Conservation (phyloP, 352 stramenopile genomes). For the Phytophthora sp. region DNA sequence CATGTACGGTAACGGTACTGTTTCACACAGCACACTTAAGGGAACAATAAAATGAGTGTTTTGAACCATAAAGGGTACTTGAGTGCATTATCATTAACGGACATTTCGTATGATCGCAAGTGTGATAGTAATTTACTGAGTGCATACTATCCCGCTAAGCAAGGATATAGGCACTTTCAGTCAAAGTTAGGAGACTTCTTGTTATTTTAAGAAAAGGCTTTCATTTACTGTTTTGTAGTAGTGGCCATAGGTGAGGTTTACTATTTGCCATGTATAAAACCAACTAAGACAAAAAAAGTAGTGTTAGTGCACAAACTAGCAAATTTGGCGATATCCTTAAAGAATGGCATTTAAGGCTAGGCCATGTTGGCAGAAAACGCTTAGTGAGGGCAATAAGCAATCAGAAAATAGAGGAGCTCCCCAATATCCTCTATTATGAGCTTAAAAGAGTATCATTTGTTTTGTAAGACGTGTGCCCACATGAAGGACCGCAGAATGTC, state of each 20-base stretch:
- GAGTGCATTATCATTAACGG: conserved; percentile 9
- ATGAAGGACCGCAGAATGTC: conserved; percentile 10
- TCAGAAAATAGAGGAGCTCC: conserved; percentile 4
- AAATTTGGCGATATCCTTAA: conserved; percentile 6
- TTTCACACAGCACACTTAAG: background rate
- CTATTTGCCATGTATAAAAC: conserved; percentile 12
- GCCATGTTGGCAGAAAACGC: conserved; percentile 6
- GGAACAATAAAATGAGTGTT: conserved; percentile 14
- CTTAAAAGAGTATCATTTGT: conserved; percentile 17
- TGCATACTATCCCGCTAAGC: conserved; percentile 20
- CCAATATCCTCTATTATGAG: conserved; percentile 9
- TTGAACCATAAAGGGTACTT: conserved; percentile 9
- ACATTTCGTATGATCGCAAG: conserved; percentile 14
- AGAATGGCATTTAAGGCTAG: conserved; percentile 22
- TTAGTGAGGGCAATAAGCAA: conserved; percentile 15
- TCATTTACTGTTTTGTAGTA: too few species aligned
- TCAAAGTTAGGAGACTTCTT: conserved; percentile 3
- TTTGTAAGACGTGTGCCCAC: background rate
- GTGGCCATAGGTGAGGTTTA: too few species aligned
- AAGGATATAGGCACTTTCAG: conserved; percentile 14
- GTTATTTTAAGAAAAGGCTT: conserved; percentile 7
- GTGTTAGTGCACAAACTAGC: conserved; percentile 2
- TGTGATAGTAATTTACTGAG: conserved; percentile 21
- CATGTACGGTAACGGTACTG: background rate
- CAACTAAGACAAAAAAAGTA: background rate